Evolutionary conservation across 2,329 filamentous ascomycete genomes (phyloP).

Genomic region (Cladophialophora chaetospira): DNA sequence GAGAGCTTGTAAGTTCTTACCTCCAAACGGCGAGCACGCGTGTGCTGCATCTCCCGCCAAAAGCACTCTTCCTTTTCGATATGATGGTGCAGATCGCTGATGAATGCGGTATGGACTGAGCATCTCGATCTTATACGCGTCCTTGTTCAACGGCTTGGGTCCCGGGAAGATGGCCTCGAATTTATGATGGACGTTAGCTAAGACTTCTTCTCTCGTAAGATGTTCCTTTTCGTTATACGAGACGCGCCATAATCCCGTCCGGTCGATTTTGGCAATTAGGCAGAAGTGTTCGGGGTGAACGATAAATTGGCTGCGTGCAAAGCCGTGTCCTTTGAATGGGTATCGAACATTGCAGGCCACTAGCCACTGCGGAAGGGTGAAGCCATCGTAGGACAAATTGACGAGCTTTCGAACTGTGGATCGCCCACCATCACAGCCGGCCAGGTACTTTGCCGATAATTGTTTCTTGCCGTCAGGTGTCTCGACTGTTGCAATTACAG

Average conservation of each 20-base stretch:
- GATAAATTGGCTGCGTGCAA: constrained; percentile 50
- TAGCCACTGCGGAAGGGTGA: constrained; percentile 36
- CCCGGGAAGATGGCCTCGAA: constrained; percentile 62
- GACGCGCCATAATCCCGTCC: constrained; percentile 64
- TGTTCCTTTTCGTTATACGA: constrained; percentile 62
- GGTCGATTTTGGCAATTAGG: constrained; percentile 57
- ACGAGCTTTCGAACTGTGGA: constrained; percentile 41
- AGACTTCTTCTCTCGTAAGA: constrained; percentile 57
- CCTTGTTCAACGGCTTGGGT: constrained; percentile 51
- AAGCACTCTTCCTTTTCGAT: constrained; percentile 58
- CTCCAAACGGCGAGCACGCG: constrained; percentile 53
- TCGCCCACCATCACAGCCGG: constrained; percentile 47
- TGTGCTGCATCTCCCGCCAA: constrained; percentile 65
- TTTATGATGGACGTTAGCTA: constrained; percentile 55
- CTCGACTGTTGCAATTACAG: not conserved
- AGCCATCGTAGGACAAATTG: constrained; percentile 35
- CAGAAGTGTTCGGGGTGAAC: constrained; percentile 63
- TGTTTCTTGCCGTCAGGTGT: not conserved
- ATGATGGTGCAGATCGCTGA: constrained; percentile 59
- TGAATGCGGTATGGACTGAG: constrained; percentile 64
- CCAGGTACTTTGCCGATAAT: constrained; percentile 52
- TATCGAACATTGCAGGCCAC: constrained; percentile 31
- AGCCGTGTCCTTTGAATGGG: constrained; percentile 37
- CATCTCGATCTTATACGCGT: constrained; percentile 59
- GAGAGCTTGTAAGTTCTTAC: constrained; percentile 16